phyloP scores from a whole-genome alignment of 352 stramenopile species.

The Pythium chondricola region DNA sequence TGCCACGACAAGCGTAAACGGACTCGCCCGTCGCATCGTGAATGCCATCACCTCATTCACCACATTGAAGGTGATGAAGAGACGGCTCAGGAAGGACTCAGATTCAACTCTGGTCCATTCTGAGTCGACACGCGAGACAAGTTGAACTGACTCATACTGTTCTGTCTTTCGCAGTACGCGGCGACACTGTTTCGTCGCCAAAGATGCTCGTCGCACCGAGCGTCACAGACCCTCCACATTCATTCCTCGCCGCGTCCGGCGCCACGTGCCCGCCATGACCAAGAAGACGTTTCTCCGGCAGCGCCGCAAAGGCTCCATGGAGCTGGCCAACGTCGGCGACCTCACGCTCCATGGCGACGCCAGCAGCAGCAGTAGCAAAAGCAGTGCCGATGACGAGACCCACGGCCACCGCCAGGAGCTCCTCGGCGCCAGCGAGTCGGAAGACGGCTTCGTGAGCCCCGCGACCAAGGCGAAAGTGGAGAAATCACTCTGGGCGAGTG shows the following conservation, averaged over 20 bases:
- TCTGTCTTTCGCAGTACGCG: conserved; percentile 1
- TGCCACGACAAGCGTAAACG: neutral
- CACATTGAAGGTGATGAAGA: too few species aligned
- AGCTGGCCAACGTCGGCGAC: conserved; percentile 10
- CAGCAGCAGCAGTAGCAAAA: neutral
- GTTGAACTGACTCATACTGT: neutral
- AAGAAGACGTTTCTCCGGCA: conserved; percentile 22
- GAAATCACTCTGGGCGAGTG: conserved; percentile 17
- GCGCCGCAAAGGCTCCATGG: conserved; percentile 17
- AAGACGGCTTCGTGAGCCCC: conserved; percentile 21
- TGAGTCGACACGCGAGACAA: neutral
- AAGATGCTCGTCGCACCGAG: too few species aligned
- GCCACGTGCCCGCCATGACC: conserved; percentile 5
- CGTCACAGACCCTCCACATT: neutral
- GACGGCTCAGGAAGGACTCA: too few species aligned
- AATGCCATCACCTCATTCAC: too few species aligned
- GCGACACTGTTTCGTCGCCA: neutral
- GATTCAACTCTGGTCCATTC: neutral
- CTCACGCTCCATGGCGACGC: conserved; percentile 1
- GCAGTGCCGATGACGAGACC: neutral
- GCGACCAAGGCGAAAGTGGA: conserved; percentile 20
- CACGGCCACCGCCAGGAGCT: neutral
- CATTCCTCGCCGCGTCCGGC: neutral
- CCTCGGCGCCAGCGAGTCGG: conserved; percentile 13
- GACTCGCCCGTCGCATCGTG: too few species aligned